Conservation (phyloP, 192 early-diverging fungal species). For the Obelidium mucronatum region DNA sequence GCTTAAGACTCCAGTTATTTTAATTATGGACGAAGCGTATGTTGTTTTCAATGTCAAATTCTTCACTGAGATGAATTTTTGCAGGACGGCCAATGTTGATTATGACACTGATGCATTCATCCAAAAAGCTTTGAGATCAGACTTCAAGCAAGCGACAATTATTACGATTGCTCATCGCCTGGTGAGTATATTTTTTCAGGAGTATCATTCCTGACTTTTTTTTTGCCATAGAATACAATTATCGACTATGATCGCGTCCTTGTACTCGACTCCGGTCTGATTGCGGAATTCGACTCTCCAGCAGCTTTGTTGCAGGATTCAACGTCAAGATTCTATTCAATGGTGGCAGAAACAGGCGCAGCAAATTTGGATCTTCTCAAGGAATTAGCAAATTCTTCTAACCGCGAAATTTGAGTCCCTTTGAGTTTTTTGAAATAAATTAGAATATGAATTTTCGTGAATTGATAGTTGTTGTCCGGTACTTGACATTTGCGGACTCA, state of each 20-base stretch:
- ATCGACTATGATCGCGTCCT: conserved; percentile 48
- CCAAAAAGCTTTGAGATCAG: conserved; percentile 80
- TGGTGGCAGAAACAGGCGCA: conserved; percentile 75
- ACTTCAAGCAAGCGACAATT: conserved; percentile 58
- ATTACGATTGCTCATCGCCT: conserved; percentile 79
- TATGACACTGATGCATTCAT: conserved; percentile 85
- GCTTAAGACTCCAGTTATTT: conserved; percentile 52
- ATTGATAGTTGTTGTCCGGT: no score
- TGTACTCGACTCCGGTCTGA: conserved; percentile 49
- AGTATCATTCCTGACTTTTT: neutral
- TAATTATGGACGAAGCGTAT: conserved; percentile 59
- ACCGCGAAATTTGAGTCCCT: no score
- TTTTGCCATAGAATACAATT: conserved; percentile 16
- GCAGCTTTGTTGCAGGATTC: conserved; percentile 51
- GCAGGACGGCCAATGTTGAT: conserved; percentile 86
- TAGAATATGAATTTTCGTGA: no score
- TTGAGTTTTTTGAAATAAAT: no score
- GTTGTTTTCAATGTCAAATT: neutral
- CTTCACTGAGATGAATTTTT: neutral
- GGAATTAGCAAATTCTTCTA: conserved; percentile 59
- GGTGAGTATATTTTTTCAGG: neutral
- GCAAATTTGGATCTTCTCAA: conserved; percentile 64
- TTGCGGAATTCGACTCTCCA: conserved; percentile 63
- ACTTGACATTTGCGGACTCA: no score
- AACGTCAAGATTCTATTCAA: conserved; percentile 55